Evolutionary conservation across 768 basidiomycete species (phyloP).

Genomic region (Gloeopeniophorella convolvens): DNA sequence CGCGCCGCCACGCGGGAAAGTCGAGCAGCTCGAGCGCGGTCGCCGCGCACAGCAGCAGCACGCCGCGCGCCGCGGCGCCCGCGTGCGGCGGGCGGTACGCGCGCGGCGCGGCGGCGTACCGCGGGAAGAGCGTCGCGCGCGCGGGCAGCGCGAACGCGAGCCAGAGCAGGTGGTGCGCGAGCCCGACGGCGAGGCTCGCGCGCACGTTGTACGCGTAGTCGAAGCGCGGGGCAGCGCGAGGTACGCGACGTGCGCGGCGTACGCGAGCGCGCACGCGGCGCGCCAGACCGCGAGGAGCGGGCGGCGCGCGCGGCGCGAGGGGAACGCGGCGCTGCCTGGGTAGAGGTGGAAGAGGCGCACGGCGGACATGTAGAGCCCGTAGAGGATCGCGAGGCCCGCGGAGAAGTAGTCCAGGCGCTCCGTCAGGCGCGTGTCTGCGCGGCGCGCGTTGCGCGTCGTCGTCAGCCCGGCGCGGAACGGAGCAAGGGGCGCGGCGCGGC

Average conservation of each 20-base stretch:
- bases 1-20: conserved; percentile 71
- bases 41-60: conserved; percentile 63
- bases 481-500: too few relatives aligned
- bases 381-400: conserved; percentile 79
- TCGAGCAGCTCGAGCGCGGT: conserved; percentile 84
- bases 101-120: conserved; percentile 49
- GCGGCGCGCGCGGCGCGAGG: conserved; percentile 5
- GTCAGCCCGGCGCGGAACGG: too few relatives aligned
- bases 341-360: conserved; percentile 77
- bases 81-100: conserved; percentile 53
- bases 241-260: conserved; percentile 71
- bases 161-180: conserved; percentile 82
- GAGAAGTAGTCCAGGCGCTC: conserved; percentile 96
- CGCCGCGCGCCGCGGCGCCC: conserved; percentile 51
- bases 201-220: conserved; percentile 92
- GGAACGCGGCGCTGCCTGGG: conserved; percentile 27
- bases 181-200: conserved; percentile 72
- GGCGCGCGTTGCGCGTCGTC: too few relatives aligned
- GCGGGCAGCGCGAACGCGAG: conserved; percentile 57
- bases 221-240: conserved; percentile 68
- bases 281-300: conserved; percentile 36
- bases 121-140: conserved; percentile 36
- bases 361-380: conserved; percentile 70
- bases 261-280: conserved; percentile 47
- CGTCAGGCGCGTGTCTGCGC: conserved; percentile 69